Conservation (phyloP, 306 rosid species). For the Boehmeria nivea region DNA sequence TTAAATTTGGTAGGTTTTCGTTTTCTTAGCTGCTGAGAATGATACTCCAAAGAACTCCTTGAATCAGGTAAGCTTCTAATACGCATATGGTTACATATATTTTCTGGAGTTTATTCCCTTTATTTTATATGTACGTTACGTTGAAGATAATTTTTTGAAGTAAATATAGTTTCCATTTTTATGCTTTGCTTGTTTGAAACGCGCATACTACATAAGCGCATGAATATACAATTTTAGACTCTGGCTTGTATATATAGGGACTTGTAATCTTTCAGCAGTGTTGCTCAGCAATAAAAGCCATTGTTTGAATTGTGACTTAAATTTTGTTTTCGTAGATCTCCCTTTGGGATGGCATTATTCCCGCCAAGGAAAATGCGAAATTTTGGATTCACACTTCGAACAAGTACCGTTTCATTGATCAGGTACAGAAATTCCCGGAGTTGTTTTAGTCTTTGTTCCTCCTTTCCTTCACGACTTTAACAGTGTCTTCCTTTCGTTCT, state of each 20-base stretch:
- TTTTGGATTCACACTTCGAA: slow-evolving; percentile 77
- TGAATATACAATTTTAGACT: too few species aligned
- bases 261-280: too few species aligned
- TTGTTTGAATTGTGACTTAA: slow-evolving; percentile 10
- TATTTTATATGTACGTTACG: too few species aligned
- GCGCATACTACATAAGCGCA: too few species aligned
- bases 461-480: neutral
- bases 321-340: slow-evolving; percentile 54
- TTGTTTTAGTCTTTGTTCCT: too few species aligned
- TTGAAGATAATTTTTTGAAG: too few species aligned
- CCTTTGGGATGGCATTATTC: slow-evolving; percentile 92
- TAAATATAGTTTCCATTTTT: too few species aligned
- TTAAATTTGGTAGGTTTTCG: slow-evolving; percentile 56
- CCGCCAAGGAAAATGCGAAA: slow-evolving; percentile 72
- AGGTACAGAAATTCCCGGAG: slow-evolving; percentile 25
- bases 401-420: slow-evolving; percentile 74
- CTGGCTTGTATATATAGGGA: too few species aligned
- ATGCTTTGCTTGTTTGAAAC: too few species aligned
- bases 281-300: too few species aligned
- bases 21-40: slow-evolving; percentile 80
- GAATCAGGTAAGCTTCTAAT: slow-evolving; percentile 54
- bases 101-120: slow-evolving; percentile 8
- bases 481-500: slow-evolving; percentile 6
- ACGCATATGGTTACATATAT: slow-evolving; percentile 5
- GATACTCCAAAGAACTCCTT: slow-evolving; percentile 57